Evolutionary conservation across 208 protist species (phyloP).

Genomic region (Acanthamoeba culbertsoni): DNA sequence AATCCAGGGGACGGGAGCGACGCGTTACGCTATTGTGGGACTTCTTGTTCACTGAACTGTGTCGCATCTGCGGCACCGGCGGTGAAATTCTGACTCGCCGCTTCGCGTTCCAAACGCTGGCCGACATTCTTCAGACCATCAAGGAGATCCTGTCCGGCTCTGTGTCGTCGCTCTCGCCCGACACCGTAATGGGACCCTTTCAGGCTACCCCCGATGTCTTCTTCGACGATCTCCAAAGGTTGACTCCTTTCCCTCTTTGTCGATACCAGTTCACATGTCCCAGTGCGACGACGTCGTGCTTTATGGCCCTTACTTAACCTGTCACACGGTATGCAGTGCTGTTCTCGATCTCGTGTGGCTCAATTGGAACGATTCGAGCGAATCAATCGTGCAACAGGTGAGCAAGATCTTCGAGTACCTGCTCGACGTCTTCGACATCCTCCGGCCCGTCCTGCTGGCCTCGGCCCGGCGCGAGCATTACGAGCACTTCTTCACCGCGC

Average conservation of each 20-base stretch:
- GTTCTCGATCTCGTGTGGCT: background rate
- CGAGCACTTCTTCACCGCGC: slow-evolving; percentile 22
- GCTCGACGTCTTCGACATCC: slow-evolving; percentile 21
- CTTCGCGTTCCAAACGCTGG: slow-evolving; percentile 40
- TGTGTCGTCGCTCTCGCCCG: background rate
- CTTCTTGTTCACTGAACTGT: background rate
- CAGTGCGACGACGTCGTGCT: no score
- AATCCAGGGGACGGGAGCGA: background rate
- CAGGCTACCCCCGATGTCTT: background rate
- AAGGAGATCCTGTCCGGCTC: background rate
- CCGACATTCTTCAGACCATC: slow-evolving; percentile 9
- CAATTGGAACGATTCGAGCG: slow-evolving; percentile 26
- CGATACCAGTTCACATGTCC: no score
- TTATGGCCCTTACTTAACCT: background rate
- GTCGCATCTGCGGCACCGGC: background rate
- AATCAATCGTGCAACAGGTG: slow-evolving; percentile 28
- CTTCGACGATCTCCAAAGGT: background rate
- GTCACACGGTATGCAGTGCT: background rate
- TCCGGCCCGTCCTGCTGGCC: background rate
- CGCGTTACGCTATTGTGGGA: background rate
- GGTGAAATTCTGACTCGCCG: background rate
- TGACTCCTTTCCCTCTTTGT: background rate
- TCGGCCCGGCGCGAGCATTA: background rate
- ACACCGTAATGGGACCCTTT: background rate
- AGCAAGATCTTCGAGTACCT: slow-evolving; percentile 49